Conservation (phyloP, 352 stramenopile genomes). For the Globisporangium paroecandrum region DNA sequence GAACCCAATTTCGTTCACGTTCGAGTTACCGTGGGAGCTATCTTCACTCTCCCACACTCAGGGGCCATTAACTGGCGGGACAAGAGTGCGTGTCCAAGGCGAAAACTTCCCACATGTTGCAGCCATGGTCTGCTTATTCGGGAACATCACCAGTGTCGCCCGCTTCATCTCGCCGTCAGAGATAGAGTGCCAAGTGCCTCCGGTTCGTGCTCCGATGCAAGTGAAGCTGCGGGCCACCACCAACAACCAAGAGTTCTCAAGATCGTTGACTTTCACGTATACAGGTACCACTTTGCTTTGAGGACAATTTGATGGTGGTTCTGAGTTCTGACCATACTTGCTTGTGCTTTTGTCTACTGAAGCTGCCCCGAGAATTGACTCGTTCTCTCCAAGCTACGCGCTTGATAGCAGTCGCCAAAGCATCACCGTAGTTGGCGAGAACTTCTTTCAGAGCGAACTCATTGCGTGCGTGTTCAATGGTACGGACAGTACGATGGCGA, state of each 20-base stretch:
- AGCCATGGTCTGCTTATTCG: constrained; percentile 36
- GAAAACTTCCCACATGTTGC: constrained; percentile 27
- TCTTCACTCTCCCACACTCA: constrained; percentile 20
- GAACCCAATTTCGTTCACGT: constrained; percentile 52
- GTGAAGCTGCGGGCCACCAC: constrained; percentile 50
- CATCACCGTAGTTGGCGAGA: constrained; percentile 28
- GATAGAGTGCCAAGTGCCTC: constrained; percentile 27
- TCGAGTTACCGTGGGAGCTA: constrained; percentile 40
- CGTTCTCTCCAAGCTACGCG: constrained; percentile 26
- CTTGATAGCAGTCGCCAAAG: constrained; percentile 19
- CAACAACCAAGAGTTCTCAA: constrained; percentile 53
- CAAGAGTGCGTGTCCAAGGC: constrained; percentile 32
- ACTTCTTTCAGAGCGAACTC: constrained; percentile 30
- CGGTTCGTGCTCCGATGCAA: not conserved
- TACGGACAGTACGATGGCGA: constrained; percentile 24
- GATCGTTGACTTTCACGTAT: constrained; percentile 36
- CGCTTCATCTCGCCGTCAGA: constrained; percentile 25
- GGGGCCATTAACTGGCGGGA: constrained; percentile 34
- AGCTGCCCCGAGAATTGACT: constrained; percentile 39
- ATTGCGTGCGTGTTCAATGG: constrained; percentile 43
- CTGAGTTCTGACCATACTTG: not conserved
- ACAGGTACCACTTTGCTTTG: constrained; percentile 29
- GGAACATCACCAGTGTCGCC: constrained; percentile 15
- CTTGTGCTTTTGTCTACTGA: constrained; percentile 5
- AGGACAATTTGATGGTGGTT: not conserved